These are phyloP conservation scores for Syncephalastrum contaminatum DNA, from an alignment of 371 early-diverging fungal species.

Conservation along the genomic window DNA sequence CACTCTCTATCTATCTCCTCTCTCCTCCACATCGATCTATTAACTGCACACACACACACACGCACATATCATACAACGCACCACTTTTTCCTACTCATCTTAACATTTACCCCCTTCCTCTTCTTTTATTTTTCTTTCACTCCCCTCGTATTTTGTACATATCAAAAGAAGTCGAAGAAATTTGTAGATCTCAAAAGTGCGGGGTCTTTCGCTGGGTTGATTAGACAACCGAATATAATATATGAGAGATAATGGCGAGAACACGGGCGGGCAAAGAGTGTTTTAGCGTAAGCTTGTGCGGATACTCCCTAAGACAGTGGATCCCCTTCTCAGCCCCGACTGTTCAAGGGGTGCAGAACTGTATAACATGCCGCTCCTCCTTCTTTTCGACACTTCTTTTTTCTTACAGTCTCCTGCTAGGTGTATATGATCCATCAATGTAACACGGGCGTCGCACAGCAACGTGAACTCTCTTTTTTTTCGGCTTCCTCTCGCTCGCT, in stretches of 20 bases:
- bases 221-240: background rate
- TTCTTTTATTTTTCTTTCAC: too few species aligned
- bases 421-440: background rate
- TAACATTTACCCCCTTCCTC: too few species aligned
- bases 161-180: too few species aligned
- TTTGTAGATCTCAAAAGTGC: too few species aligned
- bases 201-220: constrained; percentile 3
- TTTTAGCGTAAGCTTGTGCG: too few species aligned
- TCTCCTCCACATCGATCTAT: too few species aligned
- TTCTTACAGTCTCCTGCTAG: background rate
- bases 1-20: background rate
- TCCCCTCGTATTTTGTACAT: too few species aligned
- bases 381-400: constrained; percentile 1
- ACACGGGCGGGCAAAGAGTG: too few species aligned
- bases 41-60: too few species aligned
- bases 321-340: constrained; percentile 5
- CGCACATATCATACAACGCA: too few species aligned
- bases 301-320: too few species aligned
- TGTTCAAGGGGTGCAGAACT: constrained; percentile 9
- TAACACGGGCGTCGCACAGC: constrained; percentile 8
- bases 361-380: constrained; percentile 6
- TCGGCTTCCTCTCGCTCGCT: background rate
- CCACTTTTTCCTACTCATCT: too few species aligned
- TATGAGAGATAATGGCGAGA: background rate
- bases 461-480: constrained; percentile 8